Percentiles rank a stretch among this genome's conserved stretches.
Evolutionary conservation across 169 alveolate genomes (phyloP).

Genomic region (Babesia ovis): DNA sequence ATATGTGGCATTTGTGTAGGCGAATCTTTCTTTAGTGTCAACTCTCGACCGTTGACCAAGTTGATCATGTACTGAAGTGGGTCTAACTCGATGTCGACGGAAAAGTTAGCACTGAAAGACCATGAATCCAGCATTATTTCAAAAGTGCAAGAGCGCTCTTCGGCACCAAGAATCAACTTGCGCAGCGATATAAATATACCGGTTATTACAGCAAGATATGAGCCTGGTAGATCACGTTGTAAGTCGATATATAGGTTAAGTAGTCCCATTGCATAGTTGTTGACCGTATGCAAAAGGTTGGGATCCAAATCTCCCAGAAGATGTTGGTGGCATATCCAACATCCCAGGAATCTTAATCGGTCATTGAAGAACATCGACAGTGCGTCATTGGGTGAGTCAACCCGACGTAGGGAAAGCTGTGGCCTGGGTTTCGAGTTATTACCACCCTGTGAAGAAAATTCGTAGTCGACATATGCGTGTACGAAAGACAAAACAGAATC

Average conservation of each 20-base stretch:
- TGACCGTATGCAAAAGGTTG: conserved; percentile 4
- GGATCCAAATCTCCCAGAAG: conserved; percentile 4
- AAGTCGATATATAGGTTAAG: conserved; percentile 21
- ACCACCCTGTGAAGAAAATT: not conserved
- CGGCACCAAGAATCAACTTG: not conserved
- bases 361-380: not conserved
- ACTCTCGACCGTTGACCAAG: conserved; percentile 8
- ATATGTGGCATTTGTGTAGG: not conserved
- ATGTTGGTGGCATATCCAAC: conserved; percentile 31
- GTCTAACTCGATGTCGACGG: conserved; percentile 1
- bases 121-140: conserved; percentile 34
- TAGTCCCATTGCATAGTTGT: conserved; percentile 27
- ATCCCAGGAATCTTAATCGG: conserved; percentile 24
- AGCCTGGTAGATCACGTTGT: conserved; percentile 29
- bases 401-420: not conserved
- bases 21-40: not conserved
- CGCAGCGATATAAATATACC: conserved; percentile 25
- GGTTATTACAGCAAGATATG: not conserved
- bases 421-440: not conserved
- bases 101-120: not conserved
- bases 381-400: conserved; percentile 17
- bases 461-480: not conserved
- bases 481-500: conserved; percentile 4
- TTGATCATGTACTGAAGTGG: conserved; percentile 7
- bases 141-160: conserved; percentile 1